These are phyloP conservation scores for Xylaria sp. DNA, from an alignment of 2,329 filamentous ascomycete genomes.

Conservation along the genomic window DNA sequence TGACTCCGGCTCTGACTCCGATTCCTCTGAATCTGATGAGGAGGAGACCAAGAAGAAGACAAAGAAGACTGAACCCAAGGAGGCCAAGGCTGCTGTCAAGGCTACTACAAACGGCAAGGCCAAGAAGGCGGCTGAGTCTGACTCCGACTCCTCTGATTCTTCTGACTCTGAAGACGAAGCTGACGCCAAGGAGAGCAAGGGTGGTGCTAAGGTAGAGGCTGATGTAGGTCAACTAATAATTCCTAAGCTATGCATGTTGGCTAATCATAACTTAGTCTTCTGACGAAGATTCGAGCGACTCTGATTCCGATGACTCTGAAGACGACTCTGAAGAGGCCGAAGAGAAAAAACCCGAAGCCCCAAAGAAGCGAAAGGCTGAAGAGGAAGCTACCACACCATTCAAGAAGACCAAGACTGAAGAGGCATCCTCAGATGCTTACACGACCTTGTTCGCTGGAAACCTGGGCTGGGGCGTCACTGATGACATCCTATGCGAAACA, in stretches of 20 bases:
- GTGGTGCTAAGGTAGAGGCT: slow-evolving; percentile 43
- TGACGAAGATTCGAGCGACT: slow-evolving; percentile 35
- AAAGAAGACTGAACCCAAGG: slow-evolving; percentile 49
- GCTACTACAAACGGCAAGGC: slow-evolving; percentile 50
- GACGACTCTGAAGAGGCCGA: slow-evolving; percentile 47
- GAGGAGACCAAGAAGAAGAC: slow-evolving; percentile 46
- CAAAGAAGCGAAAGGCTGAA: slow-evolving; percentile 59
- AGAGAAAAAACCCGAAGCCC: slow-evolving; percentile 41
- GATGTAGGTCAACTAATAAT: slow-evolving; percentile 46
- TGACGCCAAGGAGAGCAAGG: slow-evolving; percentile 45
- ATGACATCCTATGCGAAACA: slow-evolving; percentile 81
- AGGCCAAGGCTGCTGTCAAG: slow-evolving; percentile 44
- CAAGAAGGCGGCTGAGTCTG: slow-evolving; percentile 49
- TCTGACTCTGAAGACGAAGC: slow-evolving; percentile 51
- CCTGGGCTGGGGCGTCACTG: slow-evolving; percentile 90
- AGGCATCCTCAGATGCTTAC: slow-evolving; percentile 58
- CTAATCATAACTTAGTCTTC: slow-evolving; percentile 35
- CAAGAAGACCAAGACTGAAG: slow-evolving; percentile 42
- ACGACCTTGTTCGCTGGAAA: slow-evolving; percentile 89
- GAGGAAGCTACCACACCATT: slow-evolving; percentile 41
- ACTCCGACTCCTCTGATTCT: slow-evolving; percentile 47
- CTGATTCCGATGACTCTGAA: slow-evolving; percentile 48
- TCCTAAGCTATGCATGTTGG: neutral
- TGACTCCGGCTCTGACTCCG: slow-evolving; percentile 47
- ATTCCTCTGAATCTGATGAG: slow-evolving; percentile 44